A percentile compares a stretch with the other conserved stretches of the same genome.
Conservation (phyloP, 805 yeast species). For the Schwanniomyces yamadae region DNA sequence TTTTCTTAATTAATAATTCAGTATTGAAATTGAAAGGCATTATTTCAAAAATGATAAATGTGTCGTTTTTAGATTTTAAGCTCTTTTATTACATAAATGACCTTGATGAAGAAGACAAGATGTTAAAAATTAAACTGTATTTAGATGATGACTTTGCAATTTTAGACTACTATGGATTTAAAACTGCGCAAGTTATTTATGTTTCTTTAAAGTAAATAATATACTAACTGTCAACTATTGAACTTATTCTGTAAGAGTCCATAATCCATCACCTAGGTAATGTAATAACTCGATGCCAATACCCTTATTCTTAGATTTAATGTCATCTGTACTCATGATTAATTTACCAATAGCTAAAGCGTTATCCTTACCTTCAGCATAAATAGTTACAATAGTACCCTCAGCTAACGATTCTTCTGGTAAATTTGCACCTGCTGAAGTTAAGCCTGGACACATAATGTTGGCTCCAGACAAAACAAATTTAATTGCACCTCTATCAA, state of each 20-base stretch:
- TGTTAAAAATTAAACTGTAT: slow-evolving; percentile 13
- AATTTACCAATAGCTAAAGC: slow-evolving; percentile 91
- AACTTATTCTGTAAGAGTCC: slow-evolving; percentile 57
- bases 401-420: slow-evolving; percentile 71
- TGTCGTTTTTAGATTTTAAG: slow-evolving; percentile 23
- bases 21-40: slow-evolving; percentile 37
- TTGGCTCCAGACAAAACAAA: slow-evolving; percentile 95
- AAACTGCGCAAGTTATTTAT: slow-evolving; percentile 9
- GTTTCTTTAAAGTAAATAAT: slow-evolving; percentile 8
- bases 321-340: slow-evolving; percentile 85
- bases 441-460: slow-evolving; percentile 94
- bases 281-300: slow-evolving; percentile 84
- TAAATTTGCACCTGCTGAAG: slow-evolving; percentile 77
- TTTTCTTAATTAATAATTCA: slow-evolving; percentile 23
- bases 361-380: slow-evolving; percentile 89
- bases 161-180: slow-evolving; percentile 19
- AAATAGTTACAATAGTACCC: slow-evolving; percentile 74
- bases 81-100: slow-evolving; percentile 26
- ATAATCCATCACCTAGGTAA: slow-evolving; percentile 86
- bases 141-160: slow-evolving; percentile 29
- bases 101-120: slow-evolving; percentile 11
- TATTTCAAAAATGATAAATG: slow-evolving; percentile 15
- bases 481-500: slow-evolving; percentile 95
- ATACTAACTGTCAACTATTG: neutral
- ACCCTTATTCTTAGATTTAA: slow-evolving; percentile 78